Conservation (phyloP, 2,329 filamentous ascomycete genomes). For the Emergomyces pasteurianus region DNA sequence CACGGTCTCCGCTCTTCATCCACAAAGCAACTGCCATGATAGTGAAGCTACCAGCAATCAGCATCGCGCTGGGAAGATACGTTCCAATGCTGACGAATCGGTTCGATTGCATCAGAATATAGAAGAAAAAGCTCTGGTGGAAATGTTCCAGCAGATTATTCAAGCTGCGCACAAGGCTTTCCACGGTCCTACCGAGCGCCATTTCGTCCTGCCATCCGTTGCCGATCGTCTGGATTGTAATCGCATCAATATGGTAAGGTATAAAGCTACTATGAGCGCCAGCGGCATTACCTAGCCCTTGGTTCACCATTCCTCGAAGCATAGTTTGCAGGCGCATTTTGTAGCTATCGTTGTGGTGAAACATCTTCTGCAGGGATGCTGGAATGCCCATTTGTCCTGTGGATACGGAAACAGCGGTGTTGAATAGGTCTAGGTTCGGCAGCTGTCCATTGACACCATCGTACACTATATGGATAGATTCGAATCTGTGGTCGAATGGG, state of each 20-base stretch:
- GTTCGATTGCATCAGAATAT: conserved; percentile 79
- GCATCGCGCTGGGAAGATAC: conserved; percentile 94
- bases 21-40: conserved; percentile 93
- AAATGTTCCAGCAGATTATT: conserved; percentile 95
- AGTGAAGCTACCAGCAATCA: conserved; percentile 86
- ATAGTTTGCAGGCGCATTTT: conserved; percentile 74
- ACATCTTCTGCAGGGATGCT: conserved; percentile 76
- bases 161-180: conserved; percentile 82
- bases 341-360: conserved; percentile 64
- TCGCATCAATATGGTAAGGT: conserved; percentile 91
- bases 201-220: conserved; percentile 97
- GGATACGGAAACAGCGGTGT: conserved; percentile 80
- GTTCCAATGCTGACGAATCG: conserved; percentile 97
- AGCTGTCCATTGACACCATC: conserved; percentile 93
- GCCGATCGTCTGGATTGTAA: conserved; percentile 82
- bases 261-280: conserved; percentile 94
- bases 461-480: conserved; percentile 82
- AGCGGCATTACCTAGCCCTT: conserved; percentile 77
- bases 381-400: conserved; percentile 85
- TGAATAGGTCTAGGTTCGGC: conserved; percentile 90
- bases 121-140: conserved; percentile 99
- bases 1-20: conserved; percentile 60
- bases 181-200: conserved; percentile 78
- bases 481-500: conserved; percentile 70
- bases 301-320: conserved; percentile 82